Percentiles rank a stretch among this genome's conserved stretches.
Evolutionary conservation across 2,329 filamentous ascomycete species (phyloP).

Genomic region (Epichloe aotearoae): DNA sequence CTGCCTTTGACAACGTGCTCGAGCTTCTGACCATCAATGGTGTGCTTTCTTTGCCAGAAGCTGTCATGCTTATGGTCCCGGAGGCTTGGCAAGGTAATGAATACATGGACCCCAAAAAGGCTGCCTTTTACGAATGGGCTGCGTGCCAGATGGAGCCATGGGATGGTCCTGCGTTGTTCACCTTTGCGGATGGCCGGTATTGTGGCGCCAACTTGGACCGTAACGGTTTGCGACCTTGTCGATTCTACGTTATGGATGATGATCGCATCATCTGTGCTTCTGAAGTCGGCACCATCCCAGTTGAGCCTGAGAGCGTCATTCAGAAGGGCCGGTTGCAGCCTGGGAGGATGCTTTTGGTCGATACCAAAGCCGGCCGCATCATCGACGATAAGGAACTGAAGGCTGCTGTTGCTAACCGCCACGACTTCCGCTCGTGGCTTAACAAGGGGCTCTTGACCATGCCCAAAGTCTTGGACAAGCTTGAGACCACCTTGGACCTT

Average conservation of each 20-base stretch:
- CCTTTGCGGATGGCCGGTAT: slow-evolving; percentile 90
- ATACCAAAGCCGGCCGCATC: slow-evolving; percentile 77
- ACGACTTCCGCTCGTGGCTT: slow-evolving; percentile 82
- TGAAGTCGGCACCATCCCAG: slow-evolving; percentile 83
- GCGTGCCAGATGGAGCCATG: slow-evolving; percentile 98
- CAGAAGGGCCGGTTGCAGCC: slow-evolving; percentile 91
- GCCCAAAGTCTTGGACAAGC: slow-evolving; percentile 55
- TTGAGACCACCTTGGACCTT: slow-evolving; percentile 49
- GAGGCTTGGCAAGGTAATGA: slow-evolving; percentile 95
- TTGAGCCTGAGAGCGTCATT: slow-evolving; percentile 80
- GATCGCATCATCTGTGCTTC: slow-evolving; percentile 96
- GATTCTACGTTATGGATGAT: slow-evolving; percentile 94
- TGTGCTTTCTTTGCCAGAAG: slow-evolving; percentile 86
- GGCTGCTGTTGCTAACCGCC: slow-evolving; percentile 68
- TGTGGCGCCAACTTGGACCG: slow-evolving; percentile 94
- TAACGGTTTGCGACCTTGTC: slow-evolving; percentile 87
- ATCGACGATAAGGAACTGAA: slow-evolving; percentile 92
- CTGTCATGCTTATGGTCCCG: slow-evolving; percentile 96
- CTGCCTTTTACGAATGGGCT: slow-evolving; percentile 97
- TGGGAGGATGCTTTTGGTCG: slow-evolving; percentile 90
- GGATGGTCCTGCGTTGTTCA: slow-evolving; percentile 94
- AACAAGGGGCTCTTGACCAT: slow-evolving; percentile 75
- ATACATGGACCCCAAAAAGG: slow-evolving; percentile 89
- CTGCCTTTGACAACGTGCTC: slow-evolving; percentile 92
- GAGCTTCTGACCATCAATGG: slow-evolving; percentile 92